Percentiles rank a stretch among this genome's conserved stretches.
Conservation (phyloP, 1,284 basidiomycete genomes). For the Termitomyces sp. region DNA sequence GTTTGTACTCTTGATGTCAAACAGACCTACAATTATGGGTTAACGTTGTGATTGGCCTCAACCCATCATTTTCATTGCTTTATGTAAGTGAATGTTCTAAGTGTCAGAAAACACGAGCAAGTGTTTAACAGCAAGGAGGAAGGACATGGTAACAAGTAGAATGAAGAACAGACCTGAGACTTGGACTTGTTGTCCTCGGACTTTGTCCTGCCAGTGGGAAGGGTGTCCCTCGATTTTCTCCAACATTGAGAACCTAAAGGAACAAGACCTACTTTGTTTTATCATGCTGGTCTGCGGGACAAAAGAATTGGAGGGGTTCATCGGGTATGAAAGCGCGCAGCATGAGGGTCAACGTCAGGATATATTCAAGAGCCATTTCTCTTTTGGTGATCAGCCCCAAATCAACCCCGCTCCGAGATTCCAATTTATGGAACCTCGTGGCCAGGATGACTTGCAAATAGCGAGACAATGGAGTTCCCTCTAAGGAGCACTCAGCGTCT, state of each 20-base stretch:
- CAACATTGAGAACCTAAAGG: no score
- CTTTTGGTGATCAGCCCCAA: not conserved
- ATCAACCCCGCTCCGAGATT: not conserved
- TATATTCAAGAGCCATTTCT: not conserved
- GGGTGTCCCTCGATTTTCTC: no score
- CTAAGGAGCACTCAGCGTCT: no score
- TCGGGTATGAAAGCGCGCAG: not conserved
- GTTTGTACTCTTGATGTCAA: no score
- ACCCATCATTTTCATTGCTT: not conserved
- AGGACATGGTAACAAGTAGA: not conserved
- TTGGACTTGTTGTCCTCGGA: not conserved
- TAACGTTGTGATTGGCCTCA: not conserved
- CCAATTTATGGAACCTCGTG: no score
- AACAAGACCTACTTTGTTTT: no score
- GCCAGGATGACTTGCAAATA: no score
- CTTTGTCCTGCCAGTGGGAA: no score
- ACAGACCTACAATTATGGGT: no score
- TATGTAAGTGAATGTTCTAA: not conserved
- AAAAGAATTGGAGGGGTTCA: not conserved
- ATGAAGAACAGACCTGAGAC: no score
- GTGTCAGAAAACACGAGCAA: not conserved
- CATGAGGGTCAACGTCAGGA: not conserved
- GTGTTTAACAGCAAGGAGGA: not conserved
- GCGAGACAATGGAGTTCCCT: no score
- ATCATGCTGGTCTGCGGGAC: not conserved